Percentiles rank a stretch among this genome's conserved stretches.
Evolutionary conservation across 1,139 yeast species (phyloP).

Genomic region (Yamadazyma siamensis): DNA sequence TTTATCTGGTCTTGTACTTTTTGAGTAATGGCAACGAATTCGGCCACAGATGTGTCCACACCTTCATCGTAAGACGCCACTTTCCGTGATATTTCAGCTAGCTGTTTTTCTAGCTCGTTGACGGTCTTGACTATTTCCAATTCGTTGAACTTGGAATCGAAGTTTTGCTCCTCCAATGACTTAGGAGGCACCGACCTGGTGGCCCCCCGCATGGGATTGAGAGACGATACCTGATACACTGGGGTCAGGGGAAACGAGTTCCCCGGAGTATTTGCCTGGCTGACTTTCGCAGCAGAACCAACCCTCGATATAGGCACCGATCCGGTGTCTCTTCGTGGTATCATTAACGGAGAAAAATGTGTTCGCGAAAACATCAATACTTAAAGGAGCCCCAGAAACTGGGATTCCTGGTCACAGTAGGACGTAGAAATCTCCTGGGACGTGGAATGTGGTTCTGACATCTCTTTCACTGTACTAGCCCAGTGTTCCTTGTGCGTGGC

Average conservation of each 20-base stretch:
- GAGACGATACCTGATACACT: constrained; percentile 32
- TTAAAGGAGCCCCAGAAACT: too few relatives aligned
- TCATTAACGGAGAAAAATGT: constrained; percentile 1
- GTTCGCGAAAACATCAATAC: too few relatives aligned
- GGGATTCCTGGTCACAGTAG: too few relatives aligned
- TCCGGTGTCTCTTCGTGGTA: constrained; percentile 7
- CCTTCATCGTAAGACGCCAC: constrained; percentile 33
- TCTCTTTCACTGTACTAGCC: too few relatives aligned
- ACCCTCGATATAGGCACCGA: constrained; percentile 36
- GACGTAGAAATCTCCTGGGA: too few relatives aligned
- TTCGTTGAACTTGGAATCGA: constrained; percentile 15
- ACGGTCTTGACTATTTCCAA: constrained; percentile 16
- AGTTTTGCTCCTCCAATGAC: constrained; percentile 17
- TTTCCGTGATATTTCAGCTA: constrained; percentile 24
- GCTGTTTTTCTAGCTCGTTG: constrained; percentile 22
- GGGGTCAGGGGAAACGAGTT: constrained; percentile 24
- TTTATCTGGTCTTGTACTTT: constrained; percentile 23
- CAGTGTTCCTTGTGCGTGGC: too few relatives aligned
- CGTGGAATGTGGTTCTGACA: too few relatives aligned
- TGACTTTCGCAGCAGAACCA: constrained; percentile 30
- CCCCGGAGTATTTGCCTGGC: constrained; percentile 18
- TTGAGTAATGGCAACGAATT: constrained; percentile 28
- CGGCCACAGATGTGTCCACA: constrained; percentile 21
- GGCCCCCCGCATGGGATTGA: constrained; percentile 34
- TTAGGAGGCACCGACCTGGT: constrained; percentile 16